A percentile compares a stretch with the other conserved stretches of the same genome.
Conservation (phyloP, 2,329 filamentous ascomycete genomes). For the Aspergillus tubingensis region DNA sequence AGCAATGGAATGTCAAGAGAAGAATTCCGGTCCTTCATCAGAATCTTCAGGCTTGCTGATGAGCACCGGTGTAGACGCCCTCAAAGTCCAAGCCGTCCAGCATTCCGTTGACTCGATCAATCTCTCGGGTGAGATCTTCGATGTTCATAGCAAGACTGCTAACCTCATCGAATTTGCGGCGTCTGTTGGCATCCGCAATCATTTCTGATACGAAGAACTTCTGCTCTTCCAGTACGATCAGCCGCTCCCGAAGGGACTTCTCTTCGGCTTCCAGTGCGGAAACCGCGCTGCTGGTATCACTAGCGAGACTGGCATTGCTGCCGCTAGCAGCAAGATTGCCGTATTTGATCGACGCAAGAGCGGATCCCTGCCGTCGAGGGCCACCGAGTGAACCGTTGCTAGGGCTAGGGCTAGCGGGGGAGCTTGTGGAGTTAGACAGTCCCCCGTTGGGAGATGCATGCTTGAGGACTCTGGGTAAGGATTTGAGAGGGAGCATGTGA, state of each 20-base stretch:
- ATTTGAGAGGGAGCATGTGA: constrained; percentile 86
- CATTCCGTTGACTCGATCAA: constrained; percentile 65
- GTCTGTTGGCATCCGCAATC: constrained; percentile 74
- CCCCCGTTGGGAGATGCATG: constrained; percentile 59
- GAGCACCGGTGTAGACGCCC: constrained; percentile 46
- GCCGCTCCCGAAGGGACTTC: constrained; percentile 73
- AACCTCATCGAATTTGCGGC: constrained; percentile 83
- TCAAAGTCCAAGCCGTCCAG: constrained; percentile 68
- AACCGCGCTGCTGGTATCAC: constrained; percentile 58
- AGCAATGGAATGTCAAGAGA: not conserved
- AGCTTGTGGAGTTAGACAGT: constrained; percentile 27
- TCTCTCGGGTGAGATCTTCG: constrained; percentile 79
- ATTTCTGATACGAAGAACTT: constrained; percentile 85
- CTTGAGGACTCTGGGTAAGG: constrained; percentile 67
- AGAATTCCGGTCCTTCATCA: not conserved
- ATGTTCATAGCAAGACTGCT: constrained; percentile 75
- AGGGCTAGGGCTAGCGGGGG: constrained; percentile 23
- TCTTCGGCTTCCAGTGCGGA: constrained; percentile 78
- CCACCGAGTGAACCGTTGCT: constrained; percentile 24
- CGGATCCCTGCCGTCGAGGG: constrained; percentile 41
- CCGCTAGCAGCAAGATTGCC: constrained; percentile 52
- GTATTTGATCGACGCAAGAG: constrained; percentile 62
- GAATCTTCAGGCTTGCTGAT: not conserved
- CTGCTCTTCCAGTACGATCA: constrained; percentile 88
- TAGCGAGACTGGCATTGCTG: constrained; percentile 55